Evolutionary conservation across 371 early-diverging fungal species (phyloP).

Genomic region (Smittium mucronatum): DNA sequence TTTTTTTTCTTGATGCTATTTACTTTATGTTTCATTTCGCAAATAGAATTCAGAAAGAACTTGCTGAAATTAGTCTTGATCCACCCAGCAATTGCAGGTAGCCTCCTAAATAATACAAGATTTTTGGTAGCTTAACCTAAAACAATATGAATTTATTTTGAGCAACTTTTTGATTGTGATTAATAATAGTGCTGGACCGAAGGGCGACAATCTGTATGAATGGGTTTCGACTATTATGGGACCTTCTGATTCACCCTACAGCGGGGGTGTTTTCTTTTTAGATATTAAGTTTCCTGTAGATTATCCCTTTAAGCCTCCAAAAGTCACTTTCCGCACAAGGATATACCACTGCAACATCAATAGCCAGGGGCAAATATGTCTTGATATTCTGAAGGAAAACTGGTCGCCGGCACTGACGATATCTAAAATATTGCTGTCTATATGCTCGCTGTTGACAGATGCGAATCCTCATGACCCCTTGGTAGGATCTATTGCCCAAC

Average conservation of each 20-base stretch:
- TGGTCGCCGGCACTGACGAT: constrained; percentile 94
- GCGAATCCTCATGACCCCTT: constrained; percentile 90
- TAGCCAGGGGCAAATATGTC: constrained; percentile 75
- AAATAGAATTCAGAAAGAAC: constrained; percentile 78
- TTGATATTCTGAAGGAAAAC: constrained; percentile 86
- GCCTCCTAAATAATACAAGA: neutral
- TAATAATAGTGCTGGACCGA: constrained; percentile 72
- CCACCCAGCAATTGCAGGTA: constrained; percentile 77
- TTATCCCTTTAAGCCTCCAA: constrained; percentile 93
- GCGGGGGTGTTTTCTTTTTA: constrained; percentile 62
- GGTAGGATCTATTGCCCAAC: constrained; percentile 84
- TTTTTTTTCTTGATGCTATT: neutral
- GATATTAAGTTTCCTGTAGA: constrained; percentile 71
- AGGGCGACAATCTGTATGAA: constrained; percentile 88
- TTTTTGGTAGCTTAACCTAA: neutral
- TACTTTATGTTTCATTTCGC: constrained; percentile 6
- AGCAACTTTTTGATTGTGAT: neutral
- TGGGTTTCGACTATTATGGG: constrained; percentile 93
- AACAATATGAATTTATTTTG: neutral
- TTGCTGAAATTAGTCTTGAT: constrained; percentile 87
- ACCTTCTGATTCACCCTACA: constrained; percentile 70
- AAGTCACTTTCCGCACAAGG: constrained; percentile 72
- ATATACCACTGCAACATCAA: constrained; percentile 97
- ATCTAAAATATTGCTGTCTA: constrained; percentile 76
- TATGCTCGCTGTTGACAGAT: constrained; percentile 83